phyloP scores from a whole-genome alignment of 352 stramenopile genomes.

The Phytophthora crassamura region DNA sequence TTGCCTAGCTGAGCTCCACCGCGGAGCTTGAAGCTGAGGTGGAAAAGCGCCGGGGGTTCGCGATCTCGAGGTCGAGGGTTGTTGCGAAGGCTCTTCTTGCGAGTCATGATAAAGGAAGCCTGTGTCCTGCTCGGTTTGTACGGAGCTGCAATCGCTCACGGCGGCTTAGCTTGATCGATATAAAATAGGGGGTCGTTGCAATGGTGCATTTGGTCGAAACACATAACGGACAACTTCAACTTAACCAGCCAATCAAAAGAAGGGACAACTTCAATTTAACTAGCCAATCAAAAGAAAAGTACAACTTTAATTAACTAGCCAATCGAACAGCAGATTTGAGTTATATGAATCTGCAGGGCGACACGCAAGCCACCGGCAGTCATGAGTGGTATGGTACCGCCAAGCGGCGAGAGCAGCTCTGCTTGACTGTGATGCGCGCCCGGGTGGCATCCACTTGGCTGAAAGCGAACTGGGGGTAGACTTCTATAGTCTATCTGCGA shows the following conservation, averaged over 20 bases:
- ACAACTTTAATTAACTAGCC: no score
- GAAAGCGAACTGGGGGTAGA: no score
- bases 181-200: slow-evolving; percentile 4
- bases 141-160: no score
- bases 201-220: neutral
- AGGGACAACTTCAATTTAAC: neutral
- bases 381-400: no score
- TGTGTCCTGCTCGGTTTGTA: no score
- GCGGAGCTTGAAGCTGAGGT: slow-evolving; percentile 55
- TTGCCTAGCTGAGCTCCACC: slow-evolving; percentile 81
- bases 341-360: no score
- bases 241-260: slow-evolving; percentile 16
- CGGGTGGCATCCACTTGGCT: no score
- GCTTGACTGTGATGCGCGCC: no score
- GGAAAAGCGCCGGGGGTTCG: slow-evolving; percentile 18
- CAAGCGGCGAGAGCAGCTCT: no score
- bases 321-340: no score
- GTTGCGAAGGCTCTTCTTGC: slow-evolving; percentile 35
- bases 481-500: no score
- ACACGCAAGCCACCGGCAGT: no score
- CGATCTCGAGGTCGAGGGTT: slow-evolving; percentile 8
- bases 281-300: slow-evolving; percentile 6
- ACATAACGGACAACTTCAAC: slow-evolving; percentile 35
- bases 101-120: slow-evolving; percentile 14
- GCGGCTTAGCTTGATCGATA: neutral